phyloP scores from a whole-genome alignment of 352 stramenopile genomes.

The Phytophthora podocarpi region DNA sequence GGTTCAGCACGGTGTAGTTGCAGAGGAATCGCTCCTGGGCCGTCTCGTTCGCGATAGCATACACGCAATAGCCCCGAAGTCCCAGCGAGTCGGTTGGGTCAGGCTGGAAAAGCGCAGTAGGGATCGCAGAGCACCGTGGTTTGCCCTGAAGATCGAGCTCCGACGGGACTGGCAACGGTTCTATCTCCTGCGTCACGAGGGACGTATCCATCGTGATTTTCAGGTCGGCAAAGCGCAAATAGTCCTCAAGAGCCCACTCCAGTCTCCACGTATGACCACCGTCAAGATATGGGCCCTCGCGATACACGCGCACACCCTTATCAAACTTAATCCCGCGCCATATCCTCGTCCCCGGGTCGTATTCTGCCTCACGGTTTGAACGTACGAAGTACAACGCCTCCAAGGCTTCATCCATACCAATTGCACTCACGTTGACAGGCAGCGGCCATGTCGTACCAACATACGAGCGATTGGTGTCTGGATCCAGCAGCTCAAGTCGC shows the following conservation, averaged over 20 bases:
- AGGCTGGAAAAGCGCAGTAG: constrained; percentile 48
- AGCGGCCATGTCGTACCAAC: constrained; percentile 66
- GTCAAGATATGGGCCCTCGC: constrained; percentile 69
- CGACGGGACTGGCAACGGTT: constrained; percentile 58
- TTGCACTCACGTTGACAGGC: constrained; percentile 70
- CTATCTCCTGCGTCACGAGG: constrained; percentile 66
- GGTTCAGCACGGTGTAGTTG: constrained; percentile 75
- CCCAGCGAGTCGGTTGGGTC: constrained; percentile 56
- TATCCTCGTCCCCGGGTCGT: constrained; percentile 51
- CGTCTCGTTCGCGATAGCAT: constrained; percentile 64
- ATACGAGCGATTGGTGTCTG: constrained; percentile 40
- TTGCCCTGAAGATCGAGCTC: constrained; percentile 48
- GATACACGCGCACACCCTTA: constrained; percentile 74
- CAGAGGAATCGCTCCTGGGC: constrained; percentile 77
- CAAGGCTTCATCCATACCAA: constrained; percentile 76
- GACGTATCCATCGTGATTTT: constrained; percentile 63
- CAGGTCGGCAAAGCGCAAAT: constrained; percentile 71
- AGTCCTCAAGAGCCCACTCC: constrained; percentile 77
- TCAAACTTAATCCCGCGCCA: constrained; percentile 67
- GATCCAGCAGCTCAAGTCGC: constrained; percentile 54
- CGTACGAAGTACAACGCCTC: constrained; percentile 71
- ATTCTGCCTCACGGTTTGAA: constrained; percentile 72
- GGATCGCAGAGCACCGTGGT: constrained; percentile 56
- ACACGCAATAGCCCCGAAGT: constrained; percentile 64
- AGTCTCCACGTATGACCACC: constrained; percentile 76